Conservation (phyloP, 129 eudicot species). For the Logfia minima region DNA sequence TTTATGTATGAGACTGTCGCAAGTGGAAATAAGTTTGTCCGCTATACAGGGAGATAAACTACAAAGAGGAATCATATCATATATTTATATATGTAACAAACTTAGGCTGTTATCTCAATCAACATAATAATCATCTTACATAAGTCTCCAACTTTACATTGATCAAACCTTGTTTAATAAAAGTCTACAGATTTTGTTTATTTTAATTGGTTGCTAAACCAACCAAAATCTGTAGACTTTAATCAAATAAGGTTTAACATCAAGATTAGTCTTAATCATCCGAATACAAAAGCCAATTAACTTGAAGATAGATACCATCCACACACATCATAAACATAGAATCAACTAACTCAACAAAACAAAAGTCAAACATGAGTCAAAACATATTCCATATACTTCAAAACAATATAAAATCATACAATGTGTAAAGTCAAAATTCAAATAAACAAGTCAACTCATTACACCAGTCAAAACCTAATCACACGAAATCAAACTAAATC, state of each 20-base stretch:
- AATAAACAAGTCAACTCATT: slow-evolving; percentile 6
- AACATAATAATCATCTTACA: neutral
- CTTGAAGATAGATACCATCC: neutral
- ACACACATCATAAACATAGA: neutral
- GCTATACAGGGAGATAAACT: neutral
- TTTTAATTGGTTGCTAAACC: neutral
- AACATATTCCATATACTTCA: neutral
- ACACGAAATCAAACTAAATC: neutral
- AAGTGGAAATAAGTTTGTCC: neutral
- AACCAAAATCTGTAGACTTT: neutral
- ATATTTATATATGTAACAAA: neutral
- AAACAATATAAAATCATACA: too few species aligned
- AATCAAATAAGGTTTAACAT: neutral
- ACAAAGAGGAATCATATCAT: slow-evolving; percentile 11
- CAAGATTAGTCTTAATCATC: neutral
- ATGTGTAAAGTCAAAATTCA: too few species aligned
- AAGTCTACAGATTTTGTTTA: neutral
- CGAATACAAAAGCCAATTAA: neutral
- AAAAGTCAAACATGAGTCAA: neutral
- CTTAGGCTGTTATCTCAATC: neutral
- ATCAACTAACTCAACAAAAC: neutral
- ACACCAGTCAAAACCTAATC: slow-evolving; percentile 13
- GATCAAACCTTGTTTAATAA: neutral
- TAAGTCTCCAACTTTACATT: neutral
- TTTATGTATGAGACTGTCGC: neutral